Evolutionary conservation across 2,329 filamentous ascomycete species (phyloP).

Genomic region (Fusarium sp.): DNA sequence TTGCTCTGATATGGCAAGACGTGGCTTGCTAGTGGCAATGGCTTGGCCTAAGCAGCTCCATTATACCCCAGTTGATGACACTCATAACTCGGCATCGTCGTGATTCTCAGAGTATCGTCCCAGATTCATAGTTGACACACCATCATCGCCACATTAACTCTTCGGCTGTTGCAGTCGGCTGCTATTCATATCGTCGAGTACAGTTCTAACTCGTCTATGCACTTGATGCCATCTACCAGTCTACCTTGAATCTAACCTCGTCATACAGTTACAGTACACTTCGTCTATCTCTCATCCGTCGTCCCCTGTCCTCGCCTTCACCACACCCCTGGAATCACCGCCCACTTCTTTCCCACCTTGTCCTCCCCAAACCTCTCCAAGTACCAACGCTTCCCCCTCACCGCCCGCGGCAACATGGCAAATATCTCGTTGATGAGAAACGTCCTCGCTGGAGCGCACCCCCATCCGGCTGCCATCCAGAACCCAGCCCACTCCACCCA

Average conservation of each 20-base stretch:
- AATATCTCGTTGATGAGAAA: conserved; percentile 89
- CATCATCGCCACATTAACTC: neutral
- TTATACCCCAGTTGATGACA: neutral
- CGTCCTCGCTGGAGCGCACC: conserved; percentile 78
- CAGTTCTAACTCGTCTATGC: neutral
- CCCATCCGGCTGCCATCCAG: conserved; percentile 77
- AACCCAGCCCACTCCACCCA: conserved; percentile 97
- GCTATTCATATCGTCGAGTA: neutral
- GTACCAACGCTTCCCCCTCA: conserved; percentile 89
- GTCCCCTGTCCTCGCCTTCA: conserved; percentile 25
- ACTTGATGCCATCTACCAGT: neutral
- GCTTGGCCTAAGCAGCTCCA: neutral
- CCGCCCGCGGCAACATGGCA: conserved; percentile 90
- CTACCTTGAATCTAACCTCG: neutral
- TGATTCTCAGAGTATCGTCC: neutral
- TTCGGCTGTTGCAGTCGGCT: conserved; percentile 33
- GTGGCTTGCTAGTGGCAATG: conserved; percentile 6
- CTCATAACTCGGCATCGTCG: neutral
- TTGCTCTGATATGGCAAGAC: neutral
- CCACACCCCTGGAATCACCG: conserved; percentile 71
- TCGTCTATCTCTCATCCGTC: conserved; percentile 15
- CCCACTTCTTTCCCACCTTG: conserved; percentile 79
- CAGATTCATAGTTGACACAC: neutral
- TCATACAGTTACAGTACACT: conserved; percentile 2
- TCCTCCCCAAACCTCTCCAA: conserved; percentile 87